Evolutionary conservation across 371 early-diverging fungal species (phyloP), one percentile per base, ranked within the genome.

Genomic region (Amoeboaphelidium occidentale): DNA sequence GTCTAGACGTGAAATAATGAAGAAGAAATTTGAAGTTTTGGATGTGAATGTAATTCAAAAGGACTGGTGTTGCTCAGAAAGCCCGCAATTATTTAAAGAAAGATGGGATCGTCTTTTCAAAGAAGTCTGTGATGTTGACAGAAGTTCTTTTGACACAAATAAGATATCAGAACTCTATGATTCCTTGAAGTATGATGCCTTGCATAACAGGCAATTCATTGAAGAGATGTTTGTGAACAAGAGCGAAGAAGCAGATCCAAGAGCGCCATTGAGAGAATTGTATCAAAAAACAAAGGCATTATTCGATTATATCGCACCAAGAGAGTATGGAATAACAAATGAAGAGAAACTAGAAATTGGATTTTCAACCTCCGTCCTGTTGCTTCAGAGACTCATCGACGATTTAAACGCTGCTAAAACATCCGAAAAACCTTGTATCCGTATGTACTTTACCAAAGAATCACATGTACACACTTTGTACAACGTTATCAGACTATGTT

Each of bases 391-490:
- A 47, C 74, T 94, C 17, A 63, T 84, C 12, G 60, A 62, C 13
- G 88, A 92, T 54, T 57, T 94, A 43, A 67, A 74, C 50, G 67
- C 66, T n/a, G 64, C 65, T 46, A 66, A 73, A 2, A 51, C 55
- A 32, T 66, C 69, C 0, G 60, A 64, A 2, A 52, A 58, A 20
- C 75, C 84, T 1, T 69, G 72, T 53, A 79, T 87, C 2, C 60
- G 88, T 12, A 65, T 96, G n/a, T 96, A 89, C 56, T 92, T 92
- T 55, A 92, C 96, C 2, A 94, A 94, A 65, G 92, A 96, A 50
- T 58, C 59, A 49, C 76, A 92, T 68, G 70, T 87, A 41, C 79
- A 83, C 58, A 77, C 86, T 2, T 60, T 96, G 42, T 69, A 91
- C 28, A 96, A 93, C 55, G 67, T 91, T 43, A 81, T 96, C 2